These are phyloP conservation scores for Bromus sterilis DNA, from an alignment of 176 grass and related monocot genomes.

Conservation along the genomic window DNA sequence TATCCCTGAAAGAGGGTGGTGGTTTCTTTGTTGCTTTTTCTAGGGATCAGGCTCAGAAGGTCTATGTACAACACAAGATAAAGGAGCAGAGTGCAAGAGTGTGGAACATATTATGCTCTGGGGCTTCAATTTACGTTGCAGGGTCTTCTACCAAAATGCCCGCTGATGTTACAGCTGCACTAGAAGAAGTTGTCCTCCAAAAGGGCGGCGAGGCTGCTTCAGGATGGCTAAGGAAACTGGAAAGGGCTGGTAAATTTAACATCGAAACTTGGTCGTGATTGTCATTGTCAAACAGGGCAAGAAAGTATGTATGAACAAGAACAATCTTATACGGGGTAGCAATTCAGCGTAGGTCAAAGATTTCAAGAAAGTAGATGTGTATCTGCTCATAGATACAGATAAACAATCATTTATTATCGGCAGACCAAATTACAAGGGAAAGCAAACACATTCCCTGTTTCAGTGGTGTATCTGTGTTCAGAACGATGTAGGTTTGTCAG, in stretches of 20 bases:
- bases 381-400: background rate
- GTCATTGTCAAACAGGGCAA: background rate
- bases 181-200: conserved; percentile 68
- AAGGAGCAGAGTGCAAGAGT: conserved; percentile 70
- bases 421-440: background rate
- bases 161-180: conserved; percentile 57
- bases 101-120: conserved; percentile 52
- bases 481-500: background rate
- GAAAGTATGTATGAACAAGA: background rate
- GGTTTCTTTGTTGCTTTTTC: conserved; percentile 90
- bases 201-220: conserved; percentile 44
- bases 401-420: background rate
- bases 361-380: background rate
- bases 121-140: conserved; percentile 66
- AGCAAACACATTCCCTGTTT: background rate
- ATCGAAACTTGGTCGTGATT: conserved; percentile 74
- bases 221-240: conserved; percentile 51
- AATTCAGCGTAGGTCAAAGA: background rate
- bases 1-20: conserved; percentile 62
- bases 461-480: background rate
- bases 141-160: conserved; percentile 92
- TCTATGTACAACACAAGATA: conserved; percentile 94
- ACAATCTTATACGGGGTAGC: background rate
- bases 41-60: conserved; percentile 75
- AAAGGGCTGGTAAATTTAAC: conserved; percentile 67